Evolutionary conservation across 371 early-diverging fungal species (phyloP).

Genomic region (Mortierella sp.): DNA sequence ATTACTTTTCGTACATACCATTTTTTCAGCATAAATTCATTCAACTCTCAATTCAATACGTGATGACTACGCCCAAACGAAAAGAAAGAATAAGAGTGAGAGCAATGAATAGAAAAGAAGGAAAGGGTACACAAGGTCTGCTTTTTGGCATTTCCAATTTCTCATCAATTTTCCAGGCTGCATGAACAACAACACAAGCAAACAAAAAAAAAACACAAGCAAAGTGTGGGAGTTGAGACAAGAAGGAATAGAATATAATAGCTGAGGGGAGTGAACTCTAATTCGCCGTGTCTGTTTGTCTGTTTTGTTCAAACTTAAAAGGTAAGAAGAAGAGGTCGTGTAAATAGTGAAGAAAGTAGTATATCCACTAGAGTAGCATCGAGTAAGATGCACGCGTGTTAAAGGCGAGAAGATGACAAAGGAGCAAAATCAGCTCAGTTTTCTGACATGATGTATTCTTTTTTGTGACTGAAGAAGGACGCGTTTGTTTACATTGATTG

Average conservation of each 20-base stretch:
- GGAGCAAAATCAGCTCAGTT: not conserved
- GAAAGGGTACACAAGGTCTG: not conserved
- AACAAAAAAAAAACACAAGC: not conserved
- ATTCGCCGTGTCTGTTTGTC: not conserved
- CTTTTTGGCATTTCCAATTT: not conserved
- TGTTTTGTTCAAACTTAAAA: not conserved
- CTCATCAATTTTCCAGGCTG: constrained; percentile 11
- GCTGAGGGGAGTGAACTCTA: not conserved
- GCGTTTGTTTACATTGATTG: no score
- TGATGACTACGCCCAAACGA: not conserved
- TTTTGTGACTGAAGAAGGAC: no score
- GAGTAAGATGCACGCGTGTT: not conserved
- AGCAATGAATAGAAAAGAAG: not conserved
- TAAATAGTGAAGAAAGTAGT: not conserved
- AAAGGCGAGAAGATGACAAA: not conserved
- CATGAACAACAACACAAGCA: not conserved
- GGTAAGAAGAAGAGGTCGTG: not conserved
- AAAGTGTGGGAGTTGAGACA: not conserved
- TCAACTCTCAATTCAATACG: not conserved
- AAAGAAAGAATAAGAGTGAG: not conserved
- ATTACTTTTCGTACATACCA: not conserved
- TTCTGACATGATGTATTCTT: no score
- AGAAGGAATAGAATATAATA: not conserved
- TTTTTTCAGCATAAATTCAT: not conserved
- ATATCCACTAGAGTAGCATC: no score